These are phyloP conservation scores for Neurospora terricola DNA, from an alignment of 495 filamentous ascomycete genomes.

Conservation along the genomic window DNA sequence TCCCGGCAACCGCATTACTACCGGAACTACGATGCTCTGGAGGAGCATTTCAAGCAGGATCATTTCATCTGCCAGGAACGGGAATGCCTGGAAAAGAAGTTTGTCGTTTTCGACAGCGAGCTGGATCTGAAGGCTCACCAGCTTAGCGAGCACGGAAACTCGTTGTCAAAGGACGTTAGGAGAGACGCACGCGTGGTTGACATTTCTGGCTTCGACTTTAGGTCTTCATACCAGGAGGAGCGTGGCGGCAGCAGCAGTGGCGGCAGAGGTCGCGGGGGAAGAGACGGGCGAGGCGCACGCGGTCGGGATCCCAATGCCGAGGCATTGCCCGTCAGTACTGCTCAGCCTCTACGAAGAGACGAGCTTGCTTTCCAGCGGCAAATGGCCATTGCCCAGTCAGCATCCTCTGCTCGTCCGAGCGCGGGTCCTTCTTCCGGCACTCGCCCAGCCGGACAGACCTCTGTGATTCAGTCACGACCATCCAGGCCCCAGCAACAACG, in stretches of 20 bases:
- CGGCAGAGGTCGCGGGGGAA: slow-evolving; percentile 34
- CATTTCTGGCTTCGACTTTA: slow-evolving; percentile 73
- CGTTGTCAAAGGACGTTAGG: slow-evolving; percentile 57
- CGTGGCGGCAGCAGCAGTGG: slow-evolving; percentile 42
- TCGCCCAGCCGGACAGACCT: slow-evolving; percentile 8
- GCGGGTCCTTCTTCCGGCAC: slow-evolving; percentile 60
- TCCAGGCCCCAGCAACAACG: slow-evolving; percentile 9
- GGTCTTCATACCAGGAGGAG: slow-evolving; percentile 57
- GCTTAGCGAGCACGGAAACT: slow-evolving; percentile 25
- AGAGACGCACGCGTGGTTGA: slow-evolving; percentile 82
- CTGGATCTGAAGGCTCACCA: slow-evolving; percentile 69
- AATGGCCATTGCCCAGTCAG: slow-evolving; percentile 52
- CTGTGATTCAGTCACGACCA: slow-evolving; percentile 28
- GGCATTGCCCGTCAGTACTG: slow-evolving; percentile 63
- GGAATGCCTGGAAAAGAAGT: slow-evolving; percentile 93
- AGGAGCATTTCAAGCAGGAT: slow-evolving; percentile 74
- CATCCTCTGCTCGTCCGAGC: slow-evolving; percentile 43
- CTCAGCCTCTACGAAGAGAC: slow-evolving; percentile 73
- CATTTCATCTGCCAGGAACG: slow-evolving; percentile 78
- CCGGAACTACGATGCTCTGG: slow-evolving; percentile 71
- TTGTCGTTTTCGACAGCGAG: slow-evolving; percentile 90
- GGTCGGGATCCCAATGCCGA: slow-evolving; percentile 61
- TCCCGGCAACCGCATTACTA: slow-evolving; percentile 74
- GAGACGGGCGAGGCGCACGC: slow-evolving; percentile 32
- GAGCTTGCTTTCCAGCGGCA: slow-evolving; percentile 90